phyloP scores from a whole-genome alignment of 1,284 basidiomycete species.

The Marasmius fiardii region DNA sequence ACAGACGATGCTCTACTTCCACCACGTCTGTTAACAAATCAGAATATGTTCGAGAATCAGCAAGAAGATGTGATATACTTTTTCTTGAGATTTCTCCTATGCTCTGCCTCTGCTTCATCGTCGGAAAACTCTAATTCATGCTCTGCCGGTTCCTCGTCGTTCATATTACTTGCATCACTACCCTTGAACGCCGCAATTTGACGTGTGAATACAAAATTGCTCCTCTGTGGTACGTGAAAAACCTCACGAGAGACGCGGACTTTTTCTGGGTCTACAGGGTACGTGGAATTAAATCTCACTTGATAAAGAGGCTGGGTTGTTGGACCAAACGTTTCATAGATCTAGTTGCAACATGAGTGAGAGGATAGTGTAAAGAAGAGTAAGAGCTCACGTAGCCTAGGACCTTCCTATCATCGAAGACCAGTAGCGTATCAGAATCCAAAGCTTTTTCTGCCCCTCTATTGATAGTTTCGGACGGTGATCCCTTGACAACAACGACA shows the following conservation, averaged over 20 bases:
- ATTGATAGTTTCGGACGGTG: conserved; percentile 36
- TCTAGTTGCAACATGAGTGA: conserved; percentile 37
- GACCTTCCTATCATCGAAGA: conserved; percentile 81
- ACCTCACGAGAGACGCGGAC: conserved; percentile 56
- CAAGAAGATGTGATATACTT: conserved; percentile 35
- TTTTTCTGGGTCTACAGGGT: conserved; percentile 53
- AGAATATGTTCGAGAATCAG: background rate
- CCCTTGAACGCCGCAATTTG: conserved; percentile 68
- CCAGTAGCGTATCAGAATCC: conserved; percentile 83
- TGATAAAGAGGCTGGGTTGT: conserved; percentile 84
- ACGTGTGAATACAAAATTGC: conserved; percentile 75
- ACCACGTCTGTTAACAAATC: conserved; percentile 39
- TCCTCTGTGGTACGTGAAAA: conserved; percentile 75
- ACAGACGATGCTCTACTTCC: conserved; percentile 47
- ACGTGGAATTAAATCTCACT: conserved; percentile 61
- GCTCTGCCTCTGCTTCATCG: conserved; percentile 79
- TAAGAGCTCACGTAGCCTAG: conserved; percentile 69
- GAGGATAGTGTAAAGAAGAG: conserved; percentile 7
- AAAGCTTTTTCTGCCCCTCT: conserved; percentile 57
- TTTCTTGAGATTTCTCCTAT: conserved; percentile 53
- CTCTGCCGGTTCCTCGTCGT: conserved; percentile 86
- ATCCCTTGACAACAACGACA: conserved; percentile 68
- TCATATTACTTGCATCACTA: conserved; percentile 89
- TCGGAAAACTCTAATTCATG: conserved; percentile 89
- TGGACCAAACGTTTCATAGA: conserved; percentile 90